Evolutionary conservation across 2,329 filamentous ascomycete genomes (phyloP), one percentile per base, ranked within the genome.

Genomic region (Alternaria brassicae): DNA sequence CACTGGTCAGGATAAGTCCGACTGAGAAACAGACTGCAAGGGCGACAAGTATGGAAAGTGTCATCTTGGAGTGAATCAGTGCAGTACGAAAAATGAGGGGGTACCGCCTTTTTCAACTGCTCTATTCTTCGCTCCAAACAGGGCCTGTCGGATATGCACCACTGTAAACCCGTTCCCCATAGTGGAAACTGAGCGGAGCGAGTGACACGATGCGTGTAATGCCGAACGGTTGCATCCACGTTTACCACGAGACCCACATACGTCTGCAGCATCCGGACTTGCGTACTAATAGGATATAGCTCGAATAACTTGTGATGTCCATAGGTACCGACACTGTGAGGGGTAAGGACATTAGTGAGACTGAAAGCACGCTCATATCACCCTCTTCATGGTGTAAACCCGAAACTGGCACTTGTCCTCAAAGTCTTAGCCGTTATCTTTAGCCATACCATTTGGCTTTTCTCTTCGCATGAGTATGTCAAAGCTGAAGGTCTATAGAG

Each of bases 51-150:
- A 57, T 19, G 21, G 53, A 57, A 34, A 39, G 41, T 53, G 55
- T 28, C 25, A 57, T 57, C 3, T 27, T 52, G 32, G 53, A 17
- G 17, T 53, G 41, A 45, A 36, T 48, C 41, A 5, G 25, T 57
- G 32, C 40, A 57, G 55, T 53, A 52, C 55, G 32, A 12, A 53
- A 57, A 39, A 57, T 57, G 30, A n/a, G 48, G 54, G 54, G 54
- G 54, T 57, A 30, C 3, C 40, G 15, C 37, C 32, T 47, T 56
- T 57, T 57, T 40, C 52, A 52, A 23, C 40, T 57, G 30, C 27
- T 52, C 40, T 17, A 41, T 37, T 2, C 32, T 3, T 10, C n/a
- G 23, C 28, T n/a, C 39, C 30, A 27, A 52, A 50, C 17, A 44
- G 54, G 25, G 44, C 48, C 17, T 28, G 25, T 30, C 10, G n/a